Evolutionary conservation across 306 rosid species (phyloP).

Genomic region (Corylus avellana): DNA sequence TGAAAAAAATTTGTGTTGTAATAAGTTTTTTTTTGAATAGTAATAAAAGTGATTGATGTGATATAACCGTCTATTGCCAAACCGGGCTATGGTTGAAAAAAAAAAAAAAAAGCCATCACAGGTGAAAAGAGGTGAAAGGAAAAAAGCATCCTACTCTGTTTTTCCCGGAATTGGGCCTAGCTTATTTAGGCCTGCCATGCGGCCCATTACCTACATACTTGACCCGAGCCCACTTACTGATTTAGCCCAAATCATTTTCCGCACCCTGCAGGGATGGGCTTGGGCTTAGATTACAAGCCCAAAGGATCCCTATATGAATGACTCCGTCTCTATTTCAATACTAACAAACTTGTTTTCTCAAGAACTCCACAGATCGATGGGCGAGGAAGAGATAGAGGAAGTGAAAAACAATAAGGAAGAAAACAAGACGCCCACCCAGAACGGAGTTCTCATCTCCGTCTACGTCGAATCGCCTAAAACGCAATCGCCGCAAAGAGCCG

Average conservation of each 20-base stretch:
- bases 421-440: background rate
- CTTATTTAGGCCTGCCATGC: too few relatives aligned
- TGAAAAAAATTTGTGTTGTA: too few relatives aligned
- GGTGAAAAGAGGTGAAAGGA: too few relatives aligned
- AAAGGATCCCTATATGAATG: background rate
- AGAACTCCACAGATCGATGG: background rate
- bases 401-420: background rate
- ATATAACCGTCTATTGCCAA: too few relatives aligned
- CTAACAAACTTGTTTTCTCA: background rate
- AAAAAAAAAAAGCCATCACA: too few relatives aligned
- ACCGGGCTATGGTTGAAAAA: too few relatives aligned
- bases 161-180: too few relatives aligned
- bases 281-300: background rate
- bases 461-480: background rate
- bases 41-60: too few relatives aligned
- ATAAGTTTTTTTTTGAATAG: too few relatives aligned
- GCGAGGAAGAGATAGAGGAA: background rate
- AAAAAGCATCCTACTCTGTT: too few relatives aligned
- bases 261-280: background rate
- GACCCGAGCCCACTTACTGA: background rate
- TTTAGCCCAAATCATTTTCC: background rate
- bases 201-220: too few relatives aligned
- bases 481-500: background rate
- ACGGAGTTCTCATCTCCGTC: constrained; percentile 5
- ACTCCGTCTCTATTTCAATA: background rate